phyloP scores from a whole-genome alignment of 1,284 basidiomycete genomes.

The Ceratobasidium sp. region DNA sequence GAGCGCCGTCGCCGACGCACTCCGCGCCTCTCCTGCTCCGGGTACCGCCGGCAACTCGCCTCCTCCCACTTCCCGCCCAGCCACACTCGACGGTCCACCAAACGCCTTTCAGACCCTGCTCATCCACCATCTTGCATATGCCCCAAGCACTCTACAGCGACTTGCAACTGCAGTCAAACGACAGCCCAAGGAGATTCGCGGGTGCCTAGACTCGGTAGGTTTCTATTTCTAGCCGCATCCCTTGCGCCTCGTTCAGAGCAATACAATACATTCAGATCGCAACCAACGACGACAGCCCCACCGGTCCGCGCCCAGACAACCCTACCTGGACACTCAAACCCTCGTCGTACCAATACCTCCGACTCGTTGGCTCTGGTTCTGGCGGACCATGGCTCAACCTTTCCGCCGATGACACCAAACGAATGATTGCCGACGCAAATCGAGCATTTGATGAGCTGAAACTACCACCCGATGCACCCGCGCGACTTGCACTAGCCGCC shows the following conservation, averaged over 20 bases:
- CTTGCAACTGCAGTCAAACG: conserved; percentile 31
- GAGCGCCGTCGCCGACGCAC: neutral
- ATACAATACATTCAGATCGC: conserved; percentile 22
- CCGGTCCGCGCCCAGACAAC: conserved; percentile 20
- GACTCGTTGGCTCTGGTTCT: conserved; percentile 15
- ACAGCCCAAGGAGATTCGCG: conserved; percentile 33
- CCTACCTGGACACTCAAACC: conserved; percentile 33
- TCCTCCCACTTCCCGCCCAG: conserved; percentile 5
- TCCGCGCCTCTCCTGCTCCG: conserved; percentile 32
- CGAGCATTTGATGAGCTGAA: conserved; percentile 35
- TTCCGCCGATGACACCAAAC: conserved; percentile 30
- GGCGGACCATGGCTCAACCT: conserved; percentile 25
- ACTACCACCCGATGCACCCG: conserved; percentile 18
- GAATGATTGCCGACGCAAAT: conserved; percentile 29
- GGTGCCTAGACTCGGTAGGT: conserved; percentile 33
- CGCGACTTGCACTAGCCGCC: conserved; percentile 9
- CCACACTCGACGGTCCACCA: conserved; percentile 18
- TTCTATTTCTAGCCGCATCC: conserved; percentile 5
- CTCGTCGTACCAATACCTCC: conserved; percentile 27
- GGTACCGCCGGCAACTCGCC: conserved; percentile 33
- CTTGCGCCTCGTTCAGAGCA: neutral
- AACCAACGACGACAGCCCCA: conserved; percentile 24
- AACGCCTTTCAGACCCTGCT: conserved; percentile 22
- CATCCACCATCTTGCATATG: conserved; percentile 32
- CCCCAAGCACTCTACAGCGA: conserved; percentile 12